These are phyloP conservation scores for Cucumis melo DNA, from an alignment of 306 rosid species.

Conservation along the genomic window DNA sequence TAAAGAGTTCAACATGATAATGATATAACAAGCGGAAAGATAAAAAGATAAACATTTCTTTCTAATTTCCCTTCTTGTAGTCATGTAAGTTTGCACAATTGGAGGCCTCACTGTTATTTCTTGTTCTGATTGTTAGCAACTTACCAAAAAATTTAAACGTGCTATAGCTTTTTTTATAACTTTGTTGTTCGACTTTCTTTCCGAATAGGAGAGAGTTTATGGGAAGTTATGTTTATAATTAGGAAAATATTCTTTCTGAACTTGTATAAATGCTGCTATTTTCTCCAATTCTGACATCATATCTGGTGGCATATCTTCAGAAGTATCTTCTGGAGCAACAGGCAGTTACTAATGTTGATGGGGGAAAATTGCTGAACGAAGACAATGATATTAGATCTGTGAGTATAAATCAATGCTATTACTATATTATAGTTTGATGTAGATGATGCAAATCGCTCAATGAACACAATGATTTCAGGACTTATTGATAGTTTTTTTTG, in stretches of 20 bases:
- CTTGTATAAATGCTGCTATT: background rate
- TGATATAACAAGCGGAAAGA: too few relatives aligned
- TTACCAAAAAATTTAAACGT: background rate
- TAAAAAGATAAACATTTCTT: too few relatives aligned
- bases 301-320: conserved; percentile 28
- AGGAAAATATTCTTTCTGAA: background rate
- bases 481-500: too few relatives aligned
- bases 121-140: background rate
- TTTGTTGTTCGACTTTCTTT: background rate
- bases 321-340: conserved; percentile 81
- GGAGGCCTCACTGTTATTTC: background rate
- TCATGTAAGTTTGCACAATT: too few relatives aligned
- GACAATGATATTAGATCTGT: conserved; percentile 88
- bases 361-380: conserved; percentile 75
- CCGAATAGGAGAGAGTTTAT: background rate
- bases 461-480: background rate
- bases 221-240: background rate
- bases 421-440: background rate
- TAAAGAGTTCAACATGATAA: too few relatives aligned
- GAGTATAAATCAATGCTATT: conserved; percentile 17
- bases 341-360: conserved; percentile 68
- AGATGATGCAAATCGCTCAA: background rate
- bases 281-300: background rate
- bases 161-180: background rate
- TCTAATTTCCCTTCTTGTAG: too few relatives aligned